Percentiles rank a stretch among this genome's conserved stretches.
These are phyloP conservation scores for Mangifera indica DNA, from an alignment of 345 rosid species.

Conservation along the genomic window DNA sequence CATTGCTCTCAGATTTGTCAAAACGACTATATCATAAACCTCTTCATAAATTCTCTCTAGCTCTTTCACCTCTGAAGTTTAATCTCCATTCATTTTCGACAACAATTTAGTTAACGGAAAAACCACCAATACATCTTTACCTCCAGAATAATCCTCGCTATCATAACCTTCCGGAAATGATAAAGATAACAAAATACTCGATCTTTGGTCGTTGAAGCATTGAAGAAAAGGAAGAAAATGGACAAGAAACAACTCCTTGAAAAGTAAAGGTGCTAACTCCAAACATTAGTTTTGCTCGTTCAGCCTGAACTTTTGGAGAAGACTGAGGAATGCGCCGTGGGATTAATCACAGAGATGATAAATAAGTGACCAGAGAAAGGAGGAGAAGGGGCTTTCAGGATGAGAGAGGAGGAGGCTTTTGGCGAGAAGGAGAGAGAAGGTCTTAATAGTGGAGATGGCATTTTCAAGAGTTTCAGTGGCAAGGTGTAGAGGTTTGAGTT, in stretches of 20 bases:
- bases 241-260: slow-evolving; percentile 50
- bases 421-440: slow-evolving; percentile 45
- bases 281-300: no score
- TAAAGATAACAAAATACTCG: slow-evolving; percentile 31
- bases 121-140: slow-evolving; percentile 31
- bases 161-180: slow-evolving; percentile 12
- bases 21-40: slow-evolving; percentile 40
- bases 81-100: slow-evolving; percentile 53
- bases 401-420: slow-evolving; percentile 47
- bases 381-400: slow-evolving; percentile 36
- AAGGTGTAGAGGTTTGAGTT: slow-evolving; percentile 35
- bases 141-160: slow-evolving; percentile 25
- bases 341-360: slow-evolving; percentile 41
- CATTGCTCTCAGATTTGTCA: slow-evolving; percentile 18
- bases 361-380: slow-evolving; percentile 49
- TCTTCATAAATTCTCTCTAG: slow-evolving; percentile 48
- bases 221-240: slow-evolving; percentile 51
- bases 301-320: no score
- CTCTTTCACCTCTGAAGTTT: slow-evolving; percentile 48
- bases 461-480: slow-evolving; percentile 51
- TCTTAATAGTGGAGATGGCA: slow-evolving; percentile 32
- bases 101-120: slow-evolving; percentile 38
- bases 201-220: slow-evolving; percentile 42
- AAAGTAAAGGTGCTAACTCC: slow-evolving; percentile 46
- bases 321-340: slow-evolving; percentile 32